Percentiles rank a stretch among this genome's conserved stretches.
Conservation (phyloP, 2,329 filamentous ascomycete species). For the Cercospora berteroae region DNA sequence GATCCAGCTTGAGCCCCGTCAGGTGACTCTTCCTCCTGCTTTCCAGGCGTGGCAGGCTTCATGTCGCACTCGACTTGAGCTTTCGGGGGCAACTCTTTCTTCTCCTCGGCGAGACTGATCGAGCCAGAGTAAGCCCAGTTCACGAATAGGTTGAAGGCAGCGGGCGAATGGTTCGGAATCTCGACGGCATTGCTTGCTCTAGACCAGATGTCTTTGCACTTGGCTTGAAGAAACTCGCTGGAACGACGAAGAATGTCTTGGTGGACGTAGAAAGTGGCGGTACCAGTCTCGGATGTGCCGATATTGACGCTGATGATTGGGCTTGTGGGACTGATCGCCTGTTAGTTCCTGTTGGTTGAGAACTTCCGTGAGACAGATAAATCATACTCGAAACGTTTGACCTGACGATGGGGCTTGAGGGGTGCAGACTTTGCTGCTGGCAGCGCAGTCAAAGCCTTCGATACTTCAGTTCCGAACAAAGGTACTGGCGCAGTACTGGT, state of each 20-base stretch:
- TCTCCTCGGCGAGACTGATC: not conserved
- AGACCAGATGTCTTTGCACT: conserved; percentile 1
- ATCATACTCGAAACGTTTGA: no score
- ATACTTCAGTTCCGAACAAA: no score
- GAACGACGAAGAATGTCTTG: not conserved
- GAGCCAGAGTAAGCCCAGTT: conserved; percentile 2
- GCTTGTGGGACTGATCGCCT: not conserved
- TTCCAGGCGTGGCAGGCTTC: no score
- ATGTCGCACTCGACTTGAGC: no score
- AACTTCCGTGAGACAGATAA: no score
- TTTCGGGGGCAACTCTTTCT: no score
- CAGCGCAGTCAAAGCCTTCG: no score
- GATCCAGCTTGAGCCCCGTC: not conserved
- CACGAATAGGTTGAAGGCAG: not conserved
- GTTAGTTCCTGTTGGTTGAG: no score
- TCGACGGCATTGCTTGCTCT: not conserved
- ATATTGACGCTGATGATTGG: not conserved
- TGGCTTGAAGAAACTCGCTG: not conserved
- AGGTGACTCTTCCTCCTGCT: not conserved
- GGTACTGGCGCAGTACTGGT: no score
- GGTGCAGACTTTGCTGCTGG: no score
- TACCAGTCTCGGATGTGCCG: not conserved
- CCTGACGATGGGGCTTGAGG: no score
- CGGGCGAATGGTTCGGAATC: not conserved
- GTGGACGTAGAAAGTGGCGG: not conserved